These are phyloP conservation scores for Thalassiosira sp. DNA, from an alignment of 352 stramenopile genomes.

Conservation along the genomic window DNA sequence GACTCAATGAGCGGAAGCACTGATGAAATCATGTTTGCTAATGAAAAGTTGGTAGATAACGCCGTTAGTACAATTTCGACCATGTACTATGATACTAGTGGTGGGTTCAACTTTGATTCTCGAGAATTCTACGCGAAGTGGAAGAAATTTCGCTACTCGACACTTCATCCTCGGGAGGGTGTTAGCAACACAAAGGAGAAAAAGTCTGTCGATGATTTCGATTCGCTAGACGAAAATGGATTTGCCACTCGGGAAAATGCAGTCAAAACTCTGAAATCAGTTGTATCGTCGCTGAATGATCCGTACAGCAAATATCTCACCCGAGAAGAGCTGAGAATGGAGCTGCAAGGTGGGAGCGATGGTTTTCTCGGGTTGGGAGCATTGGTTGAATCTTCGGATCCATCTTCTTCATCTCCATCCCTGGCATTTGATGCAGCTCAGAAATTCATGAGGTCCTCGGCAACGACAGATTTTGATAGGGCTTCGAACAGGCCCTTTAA, in stretches of 20 bases:
- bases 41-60: conserved; percentile 59
- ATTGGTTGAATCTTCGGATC: conserved; percentile 54
- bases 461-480: conserved; percentile 27
- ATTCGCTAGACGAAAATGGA: conserved; percentile 21
- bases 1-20: conserved; percentile 22
- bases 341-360: conserved; percentile 54
- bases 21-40: conserved; percentile 48
- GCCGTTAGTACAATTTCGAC: conserved; percentile 72
- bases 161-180: conserved; percentile 11
- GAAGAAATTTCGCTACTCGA: conserved; percentile 46
- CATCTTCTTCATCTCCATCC: conserved; percentile 6
- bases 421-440: conserved; percentile 5
- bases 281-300: conserved; percentile 71
- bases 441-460: conserved; percentile 10
- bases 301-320: conserved; percentile 81
- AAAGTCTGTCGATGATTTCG: conserved; percentile 14
- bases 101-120: conserved; percentile 69
- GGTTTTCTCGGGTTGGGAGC: conserved; percentile 75
- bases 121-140: conserved; percentile 67
- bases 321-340: conserved; percentile 65
- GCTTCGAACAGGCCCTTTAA: conserved; percentile 4
- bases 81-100: conserved; percentile 81
- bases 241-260: conserved; percentile 61
- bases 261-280: conserved; percentile 65
- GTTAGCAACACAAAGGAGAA: conserved; percentile 16